Evolutionary conservation across 495 filamentous ascomycete genomes (phyloP).

Genomic region (Parathielavia hyrcaniae): DNA sequence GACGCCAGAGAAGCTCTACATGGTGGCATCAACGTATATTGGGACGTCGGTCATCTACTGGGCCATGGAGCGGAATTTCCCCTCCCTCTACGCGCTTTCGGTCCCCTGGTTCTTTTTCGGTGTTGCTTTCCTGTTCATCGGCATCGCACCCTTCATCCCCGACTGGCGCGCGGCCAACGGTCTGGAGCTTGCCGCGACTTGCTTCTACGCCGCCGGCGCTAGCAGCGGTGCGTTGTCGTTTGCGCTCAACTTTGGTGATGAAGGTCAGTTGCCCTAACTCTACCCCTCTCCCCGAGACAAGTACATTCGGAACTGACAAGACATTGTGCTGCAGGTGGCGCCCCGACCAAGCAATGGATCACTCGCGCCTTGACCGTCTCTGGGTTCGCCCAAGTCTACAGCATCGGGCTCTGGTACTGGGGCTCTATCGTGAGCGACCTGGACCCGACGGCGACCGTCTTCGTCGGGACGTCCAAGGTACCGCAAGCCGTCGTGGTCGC

Average conservation of each 20-base stretch:
- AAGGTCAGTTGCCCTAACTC: conserved; percentile 31
- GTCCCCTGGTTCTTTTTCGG: conserved; percentile 58
- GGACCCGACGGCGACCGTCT: conserved; percentile 24
- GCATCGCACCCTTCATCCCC: conserved; percentile 51
- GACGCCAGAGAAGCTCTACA: conserved; percentile 56
- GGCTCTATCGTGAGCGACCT: conserved; percentile 41
- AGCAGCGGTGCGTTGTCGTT: conserved; percentile 57
- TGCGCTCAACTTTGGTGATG: conserved; percentile 61
- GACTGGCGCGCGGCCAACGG: conserved; percentile 39
- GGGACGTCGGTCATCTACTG: conserved; percentile 57
- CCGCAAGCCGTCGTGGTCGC: conserved; percentile 44
- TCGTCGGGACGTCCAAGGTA: conserved; percentile 26
- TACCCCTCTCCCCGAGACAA: neutral
- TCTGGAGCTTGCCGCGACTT: conserved; percentile 55
- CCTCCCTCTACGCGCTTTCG: conserved; percentile 52
- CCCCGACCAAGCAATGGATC: conserved; percentile 57
- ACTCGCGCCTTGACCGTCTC: conserved; percentile 58
- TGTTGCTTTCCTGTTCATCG: conserved; percentile 57
- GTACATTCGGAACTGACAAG: neutral
- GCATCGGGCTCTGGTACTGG: conserved; percentile 62
- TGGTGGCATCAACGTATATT: conserved; percentile 58
- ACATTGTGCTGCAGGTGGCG: conserved; percentile 32
- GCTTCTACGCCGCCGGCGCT: conserved; percentile 54
- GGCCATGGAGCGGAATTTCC: conserved; percentile 50
- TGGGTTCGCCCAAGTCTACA: conserved; percentile 59